A percentile compares a stretch with the other conserved stretches of the same genome.
Evolutionary conservation across 768 basidiomycete genomes (phyloP).

Genomic region (Trametes cubensis): DNA sequence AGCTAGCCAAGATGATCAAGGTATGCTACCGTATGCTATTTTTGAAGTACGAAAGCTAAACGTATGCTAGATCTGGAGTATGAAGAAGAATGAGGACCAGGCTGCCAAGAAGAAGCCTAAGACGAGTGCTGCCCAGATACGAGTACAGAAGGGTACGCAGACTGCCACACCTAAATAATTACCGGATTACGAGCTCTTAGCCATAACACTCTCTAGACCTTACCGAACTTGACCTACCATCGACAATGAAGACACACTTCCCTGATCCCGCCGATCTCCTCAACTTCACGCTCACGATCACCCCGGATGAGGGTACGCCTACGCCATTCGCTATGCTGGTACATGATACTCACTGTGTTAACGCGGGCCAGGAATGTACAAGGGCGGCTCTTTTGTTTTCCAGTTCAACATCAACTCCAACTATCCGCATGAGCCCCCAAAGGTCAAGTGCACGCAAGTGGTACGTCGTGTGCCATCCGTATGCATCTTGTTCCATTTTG

Average conservation of each 20-base stretch:
- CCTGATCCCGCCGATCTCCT: conserved; percentile 92
- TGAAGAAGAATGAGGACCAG: conserved; percentile 99
- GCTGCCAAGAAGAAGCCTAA: conserved; percentile 98
- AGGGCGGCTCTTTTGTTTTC: conserved; percentile 91
- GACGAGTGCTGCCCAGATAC: conserved; percentile 96
- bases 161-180: background rate
- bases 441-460: conserved; percentile 95
- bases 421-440: conserved; percentile 99
- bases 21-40: background rate
- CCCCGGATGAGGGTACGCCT: conserved; percentile 89
- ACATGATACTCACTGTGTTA: background rate
- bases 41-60: background rate
- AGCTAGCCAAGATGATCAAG: conserved; percentile 24
- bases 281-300: conserved; percentile 94
- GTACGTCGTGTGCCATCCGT: conserved; percentile 46
- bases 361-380: conserved; percentile 84
- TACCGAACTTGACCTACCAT: conserved; percentile 93
- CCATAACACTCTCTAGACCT: conserved; percentile 59
- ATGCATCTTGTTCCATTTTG: background rate
- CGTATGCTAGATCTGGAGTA: conserved; percentile 84
- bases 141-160: conserved; percentile 94
- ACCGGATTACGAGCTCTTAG: background rate
- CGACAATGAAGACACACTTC: conserved; percentile 95
- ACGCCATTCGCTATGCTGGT: background rate
- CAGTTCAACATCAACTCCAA: conserved; percentile 96